A percentile compares a stretch with the other conserved stretches of the same genome.
Evolutionary conservation across 768 basidiomycete genomes (phyloP).

Genomic region (Leucogyrophana mollusca): DNA sequence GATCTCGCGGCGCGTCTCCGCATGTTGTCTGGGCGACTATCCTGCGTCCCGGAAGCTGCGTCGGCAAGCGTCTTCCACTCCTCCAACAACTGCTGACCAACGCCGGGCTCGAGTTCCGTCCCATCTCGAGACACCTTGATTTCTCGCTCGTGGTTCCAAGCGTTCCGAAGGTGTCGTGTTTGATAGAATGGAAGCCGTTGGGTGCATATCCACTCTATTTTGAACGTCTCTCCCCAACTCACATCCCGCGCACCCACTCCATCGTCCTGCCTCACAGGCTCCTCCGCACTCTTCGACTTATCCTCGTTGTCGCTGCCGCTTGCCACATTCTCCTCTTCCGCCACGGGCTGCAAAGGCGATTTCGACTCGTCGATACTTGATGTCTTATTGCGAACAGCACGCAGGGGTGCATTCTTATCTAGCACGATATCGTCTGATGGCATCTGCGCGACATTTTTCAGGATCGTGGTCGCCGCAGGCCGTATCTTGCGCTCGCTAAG

Average conservation of each 20-base stretch:
- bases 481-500: conserved; percentile 24
- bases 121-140: conserved; percentile 86
- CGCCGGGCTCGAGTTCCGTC: conserved; percentile 83
- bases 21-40: neutral
- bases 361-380: conserved; percentile 17
- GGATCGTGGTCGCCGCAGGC: neutral
- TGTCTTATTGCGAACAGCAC: conserved; percentile 23
- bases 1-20: conserved; percentile 8
- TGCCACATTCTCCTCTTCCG: conserved; percentile 16
- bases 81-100: conserved; percentile 65
- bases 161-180: conserved; percentile 81
- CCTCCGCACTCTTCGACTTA: conserved; percentile 18
- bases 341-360: conserved; percentile 16
- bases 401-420: conserved; percentile 38
- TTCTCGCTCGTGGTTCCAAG: conserved; percentile 87
- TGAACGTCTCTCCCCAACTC: conserved; percentile 77
- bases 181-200: conserved; percentile 70
- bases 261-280: conserved; percentile 7
- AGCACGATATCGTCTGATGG: conserved; percentile 33
- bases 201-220: conserved; percentile 78
- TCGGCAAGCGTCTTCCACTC: conserved; percentile 56
- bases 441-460: neutral
- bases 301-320: conserved; percentile 16
- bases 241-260: conserved; percentile 22
- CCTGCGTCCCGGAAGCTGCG: conserved; percentile 7